Conservation (phyloP, 257 asterid genomes). For the Vinca minor region DNA sequence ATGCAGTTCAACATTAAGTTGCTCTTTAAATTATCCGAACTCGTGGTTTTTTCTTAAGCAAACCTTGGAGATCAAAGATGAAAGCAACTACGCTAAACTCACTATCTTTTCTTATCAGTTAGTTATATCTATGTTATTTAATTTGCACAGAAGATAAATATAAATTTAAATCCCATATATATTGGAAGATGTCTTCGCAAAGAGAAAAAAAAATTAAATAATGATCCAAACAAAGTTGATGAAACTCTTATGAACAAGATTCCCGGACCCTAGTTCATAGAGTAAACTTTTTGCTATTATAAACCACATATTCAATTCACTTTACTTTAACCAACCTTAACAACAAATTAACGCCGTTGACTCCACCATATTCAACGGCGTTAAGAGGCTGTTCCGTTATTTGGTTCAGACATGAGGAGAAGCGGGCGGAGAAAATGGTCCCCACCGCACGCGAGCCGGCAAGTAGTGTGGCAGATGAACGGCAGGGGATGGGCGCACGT, state of each 20-base stretch:
- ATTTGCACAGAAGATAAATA: too few species aligned
- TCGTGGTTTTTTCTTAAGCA: too few species aligned
- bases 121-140: too few species aligned
- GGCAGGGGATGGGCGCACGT: slow-evolving; percentile 62
- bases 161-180: background rate
- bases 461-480: slow-evolving; percentile 34
- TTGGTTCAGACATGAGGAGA: background rate
- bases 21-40: too few species aligned
- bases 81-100: too few species aligned
- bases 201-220: background rate
- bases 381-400: slow-evolving; percentile 14
- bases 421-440: slow-evolving; percentile 18
- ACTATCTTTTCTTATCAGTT: too few species aligned
- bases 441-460: slow-evolving; percentile 56
- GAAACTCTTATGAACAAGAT: background rate
- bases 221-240: background rate
- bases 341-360: slow-evolving; percentile 8
- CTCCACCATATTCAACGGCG: background rate
- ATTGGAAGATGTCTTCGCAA: background rate
- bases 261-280: background rate
- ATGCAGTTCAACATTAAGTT: too few species aligned
- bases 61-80: too few species aligned
- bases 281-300: background rate
- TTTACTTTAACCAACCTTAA: background rate
- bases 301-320: background rate